Base-by-base conservation (phyloP, 805 yeast species). In the Scheffersomyces spartinae region DNA sequence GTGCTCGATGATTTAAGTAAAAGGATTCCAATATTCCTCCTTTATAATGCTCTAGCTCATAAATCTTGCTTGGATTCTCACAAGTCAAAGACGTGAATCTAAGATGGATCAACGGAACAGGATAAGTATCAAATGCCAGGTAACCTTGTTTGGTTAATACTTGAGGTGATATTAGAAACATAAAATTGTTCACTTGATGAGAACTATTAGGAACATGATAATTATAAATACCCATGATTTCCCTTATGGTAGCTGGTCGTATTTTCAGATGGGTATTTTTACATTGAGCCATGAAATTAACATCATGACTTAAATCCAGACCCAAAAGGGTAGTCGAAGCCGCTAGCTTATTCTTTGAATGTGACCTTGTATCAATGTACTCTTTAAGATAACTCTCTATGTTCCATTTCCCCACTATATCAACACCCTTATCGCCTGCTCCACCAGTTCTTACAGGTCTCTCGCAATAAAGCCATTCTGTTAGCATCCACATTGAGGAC, bases 381-480 rank as follows among this genome's bases (percentile, higher is more conserved):
- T 10, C 4, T 18, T 14, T 23, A 15, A 9, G 11, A 13, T 26
- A 32, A 15, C 28, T 26, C 25, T 36, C 28, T 24, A 62, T 42
- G 27, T 64, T 47, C 77, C 78, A 71, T 21, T 50, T 50, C 0
- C 76, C 77, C 12, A 64, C 40, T 4, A 73, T 40, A 38, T 73
- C 80, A 4, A 72, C 49, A 0, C 80, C 80, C 26, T 63, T 55
- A 35, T 73, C 80, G 25, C 61, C 59, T 2, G 71, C 52, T 2
- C 78, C 75, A 1, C 80, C 80, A 20, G 55, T 60, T 68, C 61
- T 2, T 51, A 32, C 23, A 70, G 29, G 17, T 53, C 40, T 9
- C 39, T 36, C 22, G 68, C 52, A 11, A 54, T 43, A 14, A 70
- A 49, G n/a, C 44, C 35, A 2, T 45, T 25, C 29, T 54, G 50